Conservation (phyloP, 192 early-diverging fungal genomes). For the Backusella psychrophila region DNA sequence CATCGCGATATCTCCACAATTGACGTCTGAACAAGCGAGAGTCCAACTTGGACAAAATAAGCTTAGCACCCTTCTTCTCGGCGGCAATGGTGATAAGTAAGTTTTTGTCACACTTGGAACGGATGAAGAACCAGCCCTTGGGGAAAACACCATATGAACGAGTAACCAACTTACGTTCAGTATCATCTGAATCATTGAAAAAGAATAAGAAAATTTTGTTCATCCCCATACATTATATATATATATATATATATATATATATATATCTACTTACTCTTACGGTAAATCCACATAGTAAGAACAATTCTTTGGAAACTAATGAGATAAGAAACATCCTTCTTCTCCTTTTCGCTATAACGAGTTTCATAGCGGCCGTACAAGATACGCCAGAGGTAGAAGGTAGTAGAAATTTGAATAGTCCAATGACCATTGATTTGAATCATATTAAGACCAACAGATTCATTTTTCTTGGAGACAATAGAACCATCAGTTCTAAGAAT, state of each 20-base stretch:
- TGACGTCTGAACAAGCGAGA: conserved; percentile 22
- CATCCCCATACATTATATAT: not conserved
- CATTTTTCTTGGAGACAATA: conserved; percentile 10
- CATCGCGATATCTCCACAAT: conserved; percentile 25
- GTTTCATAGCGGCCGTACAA: conserved; percentile 25
- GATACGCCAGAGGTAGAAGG: conserved; percentile 16
- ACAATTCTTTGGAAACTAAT: conserved; percentile 13
- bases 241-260: no score
- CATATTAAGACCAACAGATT: conserved; percentile 12
- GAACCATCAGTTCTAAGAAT: conserved; percentile 26
- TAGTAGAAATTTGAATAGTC: conserved; percentile 11
- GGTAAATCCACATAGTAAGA: conserved; percentile 6
- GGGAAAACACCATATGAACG: conserved; percentile 29
- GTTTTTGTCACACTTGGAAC: conserved; percentile 13
- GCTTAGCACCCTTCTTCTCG: conserved; percentile 25
- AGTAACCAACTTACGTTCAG: conserved; percentile 15
- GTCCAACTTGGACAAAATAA: conserved; percentile 24
- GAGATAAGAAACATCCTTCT: conserved; percentile 8
- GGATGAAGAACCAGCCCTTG: conserved; percentile 31
- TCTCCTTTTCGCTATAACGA: conserved; percentile 8
- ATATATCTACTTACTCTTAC: not conserved
- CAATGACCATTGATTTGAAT: conserved; percentile 8
- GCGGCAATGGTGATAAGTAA: conserved; percentile 17
- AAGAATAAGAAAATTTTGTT: not conserved
- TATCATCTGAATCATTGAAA: not conserved